A percentile compares a stretch with the other conserved stretches of the same genome.
These are phyloP conservation scores for Penicillium longicatenatum DNA, from an alignment of 495 filamentous ascomycete genomes.

Conservation along the genomic window DNA sequence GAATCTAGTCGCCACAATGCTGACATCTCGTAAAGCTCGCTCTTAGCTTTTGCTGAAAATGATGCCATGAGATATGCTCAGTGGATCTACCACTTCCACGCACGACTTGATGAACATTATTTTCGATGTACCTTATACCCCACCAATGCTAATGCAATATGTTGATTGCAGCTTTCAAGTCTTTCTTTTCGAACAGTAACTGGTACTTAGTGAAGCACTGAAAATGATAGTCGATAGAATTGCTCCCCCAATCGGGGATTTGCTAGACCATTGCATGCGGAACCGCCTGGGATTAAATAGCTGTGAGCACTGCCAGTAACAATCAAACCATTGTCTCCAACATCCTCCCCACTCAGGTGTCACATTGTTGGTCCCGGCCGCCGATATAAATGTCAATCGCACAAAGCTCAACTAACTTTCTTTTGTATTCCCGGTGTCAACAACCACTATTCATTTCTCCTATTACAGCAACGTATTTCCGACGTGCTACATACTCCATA, in stretches of 20 bases:
- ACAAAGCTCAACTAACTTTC: no score
- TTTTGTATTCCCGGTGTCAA: no score
- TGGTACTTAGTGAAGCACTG: not conserved
- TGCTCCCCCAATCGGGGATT: not conserved
- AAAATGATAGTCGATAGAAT: not conserved
- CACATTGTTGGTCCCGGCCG: no score
- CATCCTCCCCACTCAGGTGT: no score
- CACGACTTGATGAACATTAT: conserved; percentile 39
- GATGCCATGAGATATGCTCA: not conserved
- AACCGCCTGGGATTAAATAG: no score
- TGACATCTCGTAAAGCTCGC: not conserved
- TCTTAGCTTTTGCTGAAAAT: not conserved
- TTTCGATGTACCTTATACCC: conserved; percentile 26
- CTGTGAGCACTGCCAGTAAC: no score
- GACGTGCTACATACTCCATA: not conserved
- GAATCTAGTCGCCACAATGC: not conserved
- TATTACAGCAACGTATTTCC: no score
- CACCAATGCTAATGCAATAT: not conserved
- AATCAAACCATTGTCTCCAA: no score
- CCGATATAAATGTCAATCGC: no score
- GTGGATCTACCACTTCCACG: conserved; percentile 8
- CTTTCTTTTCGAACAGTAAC: not conserved
- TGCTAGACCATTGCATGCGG: not conserved
- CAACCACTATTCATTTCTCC: no score
- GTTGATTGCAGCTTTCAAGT: not conserved